Evolutionary conservation across 2,329 filamentous ascomycete species (phyloP).

Genomic region (Tolypocladium paradoxum): DNA sequence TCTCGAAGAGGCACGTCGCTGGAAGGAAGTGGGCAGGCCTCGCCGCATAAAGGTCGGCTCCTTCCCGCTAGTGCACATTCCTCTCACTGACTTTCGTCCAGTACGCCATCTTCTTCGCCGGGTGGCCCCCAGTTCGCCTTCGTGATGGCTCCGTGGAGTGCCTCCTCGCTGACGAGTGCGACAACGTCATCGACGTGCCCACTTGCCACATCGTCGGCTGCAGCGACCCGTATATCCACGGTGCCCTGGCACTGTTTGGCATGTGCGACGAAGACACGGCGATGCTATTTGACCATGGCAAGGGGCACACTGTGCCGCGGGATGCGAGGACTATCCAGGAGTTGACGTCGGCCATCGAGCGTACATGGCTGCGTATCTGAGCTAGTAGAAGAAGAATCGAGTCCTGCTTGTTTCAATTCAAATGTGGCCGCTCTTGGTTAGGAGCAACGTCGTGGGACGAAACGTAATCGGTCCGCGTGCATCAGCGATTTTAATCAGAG

Average conservation of each 20-base stretch:
- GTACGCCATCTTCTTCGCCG: constrained; percentile 40
- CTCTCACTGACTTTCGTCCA: constrained; percentile 8
- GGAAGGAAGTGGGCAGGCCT: constrained; percentile 16
- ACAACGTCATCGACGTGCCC: constrained; percentile 38
- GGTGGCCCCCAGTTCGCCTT: constrained; percentile 41
- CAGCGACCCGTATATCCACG: constrained; percentile 49
- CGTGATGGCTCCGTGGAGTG: constrained; percentile 24
- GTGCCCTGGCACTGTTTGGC: constrained; percentile 50
- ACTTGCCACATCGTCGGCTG: constrained; percentile 44
- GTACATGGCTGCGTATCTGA: too few species aligned
- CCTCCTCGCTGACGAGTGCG: constrained; percentile 36
- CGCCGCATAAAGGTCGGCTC: constrained; percentile 23
- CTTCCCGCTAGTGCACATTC: constrained; percentile 3
- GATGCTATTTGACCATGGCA: constrained; percentile 53
- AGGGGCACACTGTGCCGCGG: constrained; percentile 51
- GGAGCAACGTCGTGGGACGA: too few species aligned
- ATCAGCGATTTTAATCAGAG: too few species aligned
- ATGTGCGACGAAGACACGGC: constrained; percentile 50
- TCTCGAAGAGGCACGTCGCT: constrained; percentile 35
- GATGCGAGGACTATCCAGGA: constrained; percentile 37
- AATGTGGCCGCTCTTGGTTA: too few species aligned
- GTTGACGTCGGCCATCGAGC: constrained; percentile 15
- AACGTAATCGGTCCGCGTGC: too few species aligned
- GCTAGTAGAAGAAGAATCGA: too few species aligned
- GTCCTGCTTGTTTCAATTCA: too few species aligned